phyloP scores from a whole-genome alignment of 2,329 filamentous ascomycete genomes.

The Monosporascus sp. region DNA sequence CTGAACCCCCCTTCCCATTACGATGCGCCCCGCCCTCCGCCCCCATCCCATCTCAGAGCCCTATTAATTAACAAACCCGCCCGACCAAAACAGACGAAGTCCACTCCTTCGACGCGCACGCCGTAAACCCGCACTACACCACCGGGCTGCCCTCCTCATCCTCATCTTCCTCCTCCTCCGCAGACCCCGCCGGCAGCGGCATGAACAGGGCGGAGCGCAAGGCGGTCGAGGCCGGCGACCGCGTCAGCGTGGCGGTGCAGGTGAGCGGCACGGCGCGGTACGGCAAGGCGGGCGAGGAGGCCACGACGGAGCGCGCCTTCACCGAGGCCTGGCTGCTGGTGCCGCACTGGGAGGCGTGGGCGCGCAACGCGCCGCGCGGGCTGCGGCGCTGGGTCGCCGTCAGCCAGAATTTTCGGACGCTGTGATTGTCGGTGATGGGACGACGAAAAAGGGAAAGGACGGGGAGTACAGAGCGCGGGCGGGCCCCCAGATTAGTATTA shows the following conservation, averaged over 20 bases:
- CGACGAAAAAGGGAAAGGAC: no score
- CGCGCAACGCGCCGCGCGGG: slow-evolving; percentile 46
- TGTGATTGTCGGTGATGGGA: no score
- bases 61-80: background rate
- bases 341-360: slow-evolving; percentile 61
- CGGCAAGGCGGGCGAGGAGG: slow-evolving; percentile 54
- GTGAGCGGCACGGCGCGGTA: slow-evolving; percentile 69
- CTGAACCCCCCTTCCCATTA: no score
- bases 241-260: slow-evolving; percentile 66
- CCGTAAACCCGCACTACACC: slow-evolving; percentile 64
- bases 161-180: slow-evolving; percentile 23
- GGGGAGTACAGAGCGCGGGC: no score
- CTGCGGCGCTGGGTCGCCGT: slow-evolving; percentile 59
- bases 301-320: slow-evolving; percentile 63
- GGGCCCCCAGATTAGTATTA: no score
- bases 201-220: background rate
- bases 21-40: no score
- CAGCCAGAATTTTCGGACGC: slow-evolving; percentile 63
- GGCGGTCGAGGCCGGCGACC: slow-evolving; percentile 39
- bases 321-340: slow-evolving; percentile 77
- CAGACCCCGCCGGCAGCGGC: background rate
- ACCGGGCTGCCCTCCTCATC: slow-evolving; percentile 46
- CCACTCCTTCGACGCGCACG: slow-evolving; percentile 70
- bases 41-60: background rate
- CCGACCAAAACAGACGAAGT: slow-evolving; percentile 48